Evolutionary conservation across 495 filamentous ascomycete genomes (phyloP), one percentile per base, ranked within the genome.

Genomic region (Letharia columbiana): DNA sequence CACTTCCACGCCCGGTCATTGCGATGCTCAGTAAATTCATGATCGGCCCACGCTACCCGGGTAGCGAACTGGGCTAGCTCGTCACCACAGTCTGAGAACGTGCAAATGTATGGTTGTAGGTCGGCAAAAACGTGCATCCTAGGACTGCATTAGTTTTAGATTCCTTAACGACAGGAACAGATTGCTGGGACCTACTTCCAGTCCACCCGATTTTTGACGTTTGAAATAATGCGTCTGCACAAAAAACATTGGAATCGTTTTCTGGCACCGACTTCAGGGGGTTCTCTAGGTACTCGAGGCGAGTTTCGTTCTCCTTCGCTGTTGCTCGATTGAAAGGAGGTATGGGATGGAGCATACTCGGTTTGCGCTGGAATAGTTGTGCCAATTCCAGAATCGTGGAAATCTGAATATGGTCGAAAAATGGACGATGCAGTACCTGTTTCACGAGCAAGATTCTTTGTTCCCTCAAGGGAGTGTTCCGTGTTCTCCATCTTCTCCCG

Each of bases 71-170:
- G 70, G 12, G 44, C n/a, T 1, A 75, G 61, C 33, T 64, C 50
- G 20, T 73, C 62, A 40, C 58, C 45, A 49, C 74, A 76, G 11
- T 61, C 62, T 10, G 65, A 18, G 63, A 73, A 75, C 3, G 73
- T 75, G 62, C 74, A 77, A 20, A 77, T 71, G 56, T 77, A 77
- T 10, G 74, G 74, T 44, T 67, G 66, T 9, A 77, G 68, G 63
- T 77, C 75, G 1, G 67, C 4, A 2, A 56, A 56, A 0, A 56
- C 3, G 15, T 56, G 52, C 31, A 56, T 56, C 6, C 52, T 56
- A 33, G 52, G 31, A 17, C 1, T 7, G 13, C 1, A 11, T 52
- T 4, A 52, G 0, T 1, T 1, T 52, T 5, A 12, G 11, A 23
- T 4, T 10, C 15, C 1, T 50, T 1, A 28, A 50, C 3, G 44